A percentile compares a stretch with the other conserved stretches of the same genome.
Evolutionary conservation across 768 basidiomycete genomes (phyloP).

Genomic region (Boletales sp.): DNA sequence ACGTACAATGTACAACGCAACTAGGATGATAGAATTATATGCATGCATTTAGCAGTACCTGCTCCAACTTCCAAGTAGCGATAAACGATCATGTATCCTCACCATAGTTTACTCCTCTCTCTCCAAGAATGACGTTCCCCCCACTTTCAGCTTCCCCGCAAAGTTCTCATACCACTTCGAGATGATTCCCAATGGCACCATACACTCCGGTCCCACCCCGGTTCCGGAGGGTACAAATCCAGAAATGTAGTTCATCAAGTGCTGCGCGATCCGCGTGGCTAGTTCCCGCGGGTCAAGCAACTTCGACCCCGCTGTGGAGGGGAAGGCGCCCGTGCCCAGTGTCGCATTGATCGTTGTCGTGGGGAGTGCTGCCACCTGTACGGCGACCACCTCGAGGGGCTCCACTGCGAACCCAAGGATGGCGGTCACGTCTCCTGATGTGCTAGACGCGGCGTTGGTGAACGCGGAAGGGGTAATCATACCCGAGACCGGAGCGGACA

Average conservation of each 20-base stretch:
- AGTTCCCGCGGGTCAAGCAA: conserved; percentile 10
- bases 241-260: conserved; percentile 73
- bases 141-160: conserved; percentile 51
- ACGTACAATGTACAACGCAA: too few species aligned
- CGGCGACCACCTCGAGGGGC: conserved; percentile 58
- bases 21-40: too few species aligned
- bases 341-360: conserved; percentile 22
- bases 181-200: conserved; percentile 61
- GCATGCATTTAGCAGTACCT: too few species aligned
- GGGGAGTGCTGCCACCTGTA: conserved; percentile 52
- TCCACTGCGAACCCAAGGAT: conserved; percentile 80
- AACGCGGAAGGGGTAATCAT: conserved; percentile 33
- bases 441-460: conserved; percentile 24
- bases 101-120: conserved; percentile 12
- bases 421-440: conserved; percentile 55
- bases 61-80: too few species aligned
- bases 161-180: conserved; percentile 73
- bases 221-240: conserved; percentile 50
- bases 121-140: conserved; percentile 64
- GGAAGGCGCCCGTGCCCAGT: conserved; percentile 13
- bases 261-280: conserved; percentile 45
- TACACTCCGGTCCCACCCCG: conserved; percentile 44
- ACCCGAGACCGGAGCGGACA: conserved; percentile 28
- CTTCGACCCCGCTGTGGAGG: conserved; percentile 11
- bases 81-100: too few species aligned